Conservation (phyloP, 2,329 filamentous ascomycete genomes). For the Colletotrichum gloeosporioides region DNA sequence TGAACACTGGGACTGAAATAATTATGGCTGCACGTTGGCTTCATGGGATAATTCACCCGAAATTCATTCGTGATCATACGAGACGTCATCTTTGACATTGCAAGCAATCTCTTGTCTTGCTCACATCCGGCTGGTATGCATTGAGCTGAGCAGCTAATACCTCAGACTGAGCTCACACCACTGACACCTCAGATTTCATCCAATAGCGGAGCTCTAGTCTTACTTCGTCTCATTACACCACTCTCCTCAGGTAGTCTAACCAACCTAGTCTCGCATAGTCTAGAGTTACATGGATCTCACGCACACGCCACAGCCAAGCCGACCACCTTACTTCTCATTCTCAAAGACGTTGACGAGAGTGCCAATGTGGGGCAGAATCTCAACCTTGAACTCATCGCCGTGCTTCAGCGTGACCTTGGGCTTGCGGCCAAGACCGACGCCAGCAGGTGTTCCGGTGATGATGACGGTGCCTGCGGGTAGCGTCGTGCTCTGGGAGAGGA, state of each 20-base stretch:
- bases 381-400: slow-evolving; percentile 48
- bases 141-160: too few species aligned
- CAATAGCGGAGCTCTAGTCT: rapidly evolving
- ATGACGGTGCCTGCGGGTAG: slow-evolving; percentile 45
- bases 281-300: not conserved
- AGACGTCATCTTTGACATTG: not conserved
- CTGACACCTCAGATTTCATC: not conserved
- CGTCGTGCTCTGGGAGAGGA: slow-evolving; percentile 48
- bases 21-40: rapidly evolving
- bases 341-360: slow-evolving; percentile 39
- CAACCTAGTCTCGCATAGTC: not conserved
- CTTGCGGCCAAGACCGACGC: slow-evolving; percentile 42
- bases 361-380: slow-evolving; percentile 47
- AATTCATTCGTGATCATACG: not conserved
- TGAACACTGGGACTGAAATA: not conserved
- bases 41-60: rapidly evolving
- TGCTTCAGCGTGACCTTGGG: slow-evolving; percentile 41
- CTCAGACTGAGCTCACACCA: not conserved
- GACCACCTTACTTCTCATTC: not conserved
- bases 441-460: slow-evolving; percentile 48
- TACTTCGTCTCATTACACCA: not conserved
- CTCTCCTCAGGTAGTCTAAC: rapidly evolving
- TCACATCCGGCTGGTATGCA: too few species aligned
- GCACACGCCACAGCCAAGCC: not conserved
- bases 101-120: too few species aligned